Percentiles rank a stretch among this genome's conserved stretches.
Conservation (phyloP, 225 moss, liverwort and hornwort genomes). For the Marchantia polymorpha region DNA sequence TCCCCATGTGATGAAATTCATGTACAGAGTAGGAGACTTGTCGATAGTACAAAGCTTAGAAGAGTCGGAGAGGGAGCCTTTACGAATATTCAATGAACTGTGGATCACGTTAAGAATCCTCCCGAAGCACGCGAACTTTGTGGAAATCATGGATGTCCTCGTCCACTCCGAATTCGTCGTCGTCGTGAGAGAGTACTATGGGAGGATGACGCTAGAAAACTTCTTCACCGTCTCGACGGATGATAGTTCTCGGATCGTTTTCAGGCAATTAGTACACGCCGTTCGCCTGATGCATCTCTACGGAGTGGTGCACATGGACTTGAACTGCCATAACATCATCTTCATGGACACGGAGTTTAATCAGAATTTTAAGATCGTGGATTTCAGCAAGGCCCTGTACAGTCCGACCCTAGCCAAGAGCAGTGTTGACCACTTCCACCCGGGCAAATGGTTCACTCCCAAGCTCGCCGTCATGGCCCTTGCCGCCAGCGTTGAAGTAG, state of each 20-base stretch:
- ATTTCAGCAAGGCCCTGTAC: background rate
- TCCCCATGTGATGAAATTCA: background rate
- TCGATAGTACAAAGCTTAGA: background rate
- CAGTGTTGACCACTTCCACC: background rate
- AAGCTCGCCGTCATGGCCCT: background rate
- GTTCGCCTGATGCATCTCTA: slow-evolving; percentile 11
- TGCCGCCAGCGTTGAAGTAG: background rate
- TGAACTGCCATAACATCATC: background rate
- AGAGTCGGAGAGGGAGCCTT: background rate
- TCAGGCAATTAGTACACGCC: slow-evolving; percentile 1
- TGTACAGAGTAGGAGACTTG: background rate
- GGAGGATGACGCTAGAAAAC: background rate
- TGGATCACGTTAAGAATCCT: slow-evolving; percentile 7
- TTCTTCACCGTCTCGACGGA: background rate
- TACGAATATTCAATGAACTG: background rate
- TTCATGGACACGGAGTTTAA: background rate
- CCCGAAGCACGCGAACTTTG: background rate
- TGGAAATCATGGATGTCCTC: background rate
- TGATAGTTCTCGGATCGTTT: background rate
- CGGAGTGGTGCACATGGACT: slow-evolving; percentile 10
- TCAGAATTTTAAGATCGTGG: background rate
- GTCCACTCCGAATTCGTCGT: background rate
- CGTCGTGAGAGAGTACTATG: background rate
- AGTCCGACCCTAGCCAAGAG: background rate
- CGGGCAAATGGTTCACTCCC: background rate